A percentile compares a stretch with the other conserved stretches of the same genome.
Conservation (phyloP, 495 filamentous ascomycete genomes). For the Neurospora hispaniola region DNA sequence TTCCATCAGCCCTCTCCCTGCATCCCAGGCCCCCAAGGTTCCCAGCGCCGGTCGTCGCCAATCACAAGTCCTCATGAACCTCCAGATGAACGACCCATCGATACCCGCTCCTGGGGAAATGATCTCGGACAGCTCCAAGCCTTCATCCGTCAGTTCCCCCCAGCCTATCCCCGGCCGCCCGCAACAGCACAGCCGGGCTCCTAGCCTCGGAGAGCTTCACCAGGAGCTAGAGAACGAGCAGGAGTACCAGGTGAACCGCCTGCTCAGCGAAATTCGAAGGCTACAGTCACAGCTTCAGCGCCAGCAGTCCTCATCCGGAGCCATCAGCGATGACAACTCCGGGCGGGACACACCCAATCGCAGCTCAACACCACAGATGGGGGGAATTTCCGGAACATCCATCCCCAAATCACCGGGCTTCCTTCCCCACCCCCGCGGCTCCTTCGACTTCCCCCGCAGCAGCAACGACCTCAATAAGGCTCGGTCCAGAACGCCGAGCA, state of each 20-base stretch:
- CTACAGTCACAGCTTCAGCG: conserved; percentile 74
- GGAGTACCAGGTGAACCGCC: conserved; percentile 90
- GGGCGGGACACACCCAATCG: conserved; percentile 44
- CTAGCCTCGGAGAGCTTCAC: conserved; percentile 87
- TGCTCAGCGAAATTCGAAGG: conserved; percentile 78
- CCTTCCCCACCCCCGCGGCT: conserved; percentile 42
- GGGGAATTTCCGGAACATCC: conserved; percentile 8
- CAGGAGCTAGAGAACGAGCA: conserved; percentile 93
- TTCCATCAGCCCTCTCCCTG: conserved; percentile 38
- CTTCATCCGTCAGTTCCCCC: conserved; percentile 40
- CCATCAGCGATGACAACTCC: conserved; percentile 56
- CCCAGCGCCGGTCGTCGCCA: conserved; percentile 50
- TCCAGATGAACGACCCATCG: conserved; percentile 59
- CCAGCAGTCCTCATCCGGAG: conserved; percentile 34
- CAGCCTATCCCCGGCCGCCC: conserved; percentile 48
- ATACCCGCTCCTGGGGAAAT: conserved; percentile 54
- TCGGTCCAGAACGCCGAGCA: conserved; percentile 46
- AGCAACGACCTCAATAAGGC: conserved; percentile 30
- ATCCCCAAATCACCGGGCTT: conserved; percentile 43
- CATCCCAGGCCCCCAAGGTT: conserved; percentile 40
- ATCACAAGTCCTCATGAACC: conserved; percentile 61
- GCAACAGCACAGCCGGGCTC: conserved; percentile 52
- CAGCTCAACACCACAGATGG: conserved; percentile 19
- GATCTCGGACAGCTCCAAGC: conserved; percentile 32
- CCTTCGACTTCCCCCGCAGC: conserved; percentile 45